Evolutionary conservation across 1,284 basidiomycete genomes (phyloP).

Genomic region (Austroboletus niveus): DNA sequence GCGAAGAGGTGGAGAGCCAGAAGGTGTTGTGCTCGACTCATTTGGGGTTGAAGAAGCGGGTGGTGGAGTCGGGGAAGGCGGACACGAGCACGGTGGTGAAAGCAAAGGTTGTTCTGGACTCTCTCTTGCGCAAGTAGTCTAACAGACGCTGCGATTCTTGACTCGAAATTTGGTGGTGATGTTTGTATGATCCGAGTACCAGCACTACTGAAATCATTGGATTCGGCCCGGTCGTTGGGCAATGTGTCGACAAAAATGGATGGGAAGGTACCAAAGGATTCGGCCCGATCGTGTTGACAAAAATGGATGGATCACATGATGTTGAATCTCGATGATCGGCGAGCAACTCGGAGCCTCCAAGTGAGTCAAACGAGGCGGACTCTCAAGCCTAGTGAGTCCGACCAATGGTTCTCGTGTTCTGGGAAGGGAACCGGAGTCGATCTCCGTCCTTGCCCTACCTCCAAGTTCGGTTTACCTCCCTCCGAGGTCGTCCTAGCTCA

Average conservation of each 20-base stretch:
- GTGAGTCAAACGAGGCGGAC: too few relatives aligned
- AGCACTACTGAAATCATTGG: too few relatives aligned
- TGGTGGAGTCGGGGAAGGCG: conserved; percentile 4
- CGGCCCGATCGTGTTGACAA: neutral
- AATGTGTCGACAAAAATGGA: neutral
- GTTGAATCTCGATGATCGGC: too few relatives aligned
- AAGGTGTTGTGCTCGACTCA: conserved; percentile 15
- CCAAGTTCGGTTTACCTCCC: conserved; percentile 75
- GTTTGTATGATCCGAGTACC: neutral
- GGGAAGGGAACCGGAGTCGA: too few relatives aligned
- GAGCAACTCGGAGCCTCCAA: too few relatives aligned
- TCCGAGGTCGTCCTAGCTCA: conserved; percentile 69
- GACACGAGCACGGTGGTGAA: conserved; percentile 9
- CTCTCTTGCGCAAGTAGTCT: conserved; percentile 1
- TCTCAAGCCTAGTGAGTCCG: too few relatives aligned
- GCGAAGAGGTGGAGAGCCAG: neutral
- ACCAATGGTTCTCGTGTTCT: too few relatives aligned
- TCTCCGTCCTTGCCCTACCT: conserved; percentile 1
- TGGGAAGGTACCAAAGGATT: conserved; percentile 50
- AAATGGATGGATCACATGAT: neutral
- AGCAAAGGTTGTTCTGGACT: conserved; percentile 12
- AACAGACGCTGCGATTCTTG: neutral
- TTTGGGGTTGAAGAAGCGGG: conserved; percentile 13
- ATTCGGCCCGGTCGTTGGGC: too few relatives aligned
- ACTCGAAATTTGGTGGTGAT: neutral